These are phyloP conservation scores for Hymenoscyphus albidus DNA, from an alignment of 2,329 filamentous ascomycete species.

Conservation along the genomic window DNA sequence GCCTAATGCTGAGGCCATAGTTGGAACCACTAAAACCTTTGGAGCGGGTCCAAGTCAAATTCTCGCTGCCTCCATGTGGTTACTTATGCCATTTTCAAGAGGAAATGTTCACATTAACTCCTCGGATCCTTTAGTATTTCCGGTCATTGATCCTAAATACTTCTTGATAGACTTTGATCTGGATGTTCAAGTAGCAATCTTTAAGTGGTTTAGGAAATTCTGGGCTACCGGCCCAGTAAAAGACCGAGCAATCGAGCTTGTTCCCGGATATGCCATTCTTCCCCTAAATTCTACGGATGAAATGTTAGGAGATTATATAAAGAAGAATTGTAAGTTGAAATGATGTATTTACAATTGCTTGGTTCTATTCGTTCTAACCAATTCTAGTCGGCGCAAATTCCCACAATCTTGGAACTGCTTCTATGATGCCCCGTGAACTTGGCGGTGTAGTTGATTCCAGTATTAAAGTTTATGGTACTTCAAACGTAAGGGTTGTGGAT, in stretches of 20 bases:
- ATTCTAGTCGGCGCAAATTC: slow-evolving; percentile 11
- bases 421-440: slow-evolving; percentile 17
- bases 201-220: slow-evolving; percentile 18
- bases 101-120: slow-evolving; percentile 42
- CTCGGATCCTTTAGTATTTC: slow-evolving; percentile 35
- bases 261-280: slow-evolving; percentile 12
- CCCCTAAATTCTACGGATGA: slow-evolving; percentile 16
- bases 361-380: not conserved
- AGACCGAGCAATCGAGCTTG: slow-evolving; percentile 7
- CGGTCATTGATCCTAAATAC: slow-evolving; percentile 42
- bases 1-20: slow-evolving; percentile 46
- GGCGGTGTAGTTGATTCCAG: slow-evolving; percentile 46
- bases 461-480: slow-evolving; percentile 51
- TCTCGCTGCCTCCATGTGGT: slow-evolving; percentile 38
- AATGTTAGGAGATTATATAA: slow-evolving; percentile 15
- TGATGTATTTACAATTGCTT: not conserved
- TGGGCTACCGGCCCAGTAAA: slow-evolving; percentile 11
- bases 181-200: slow-evolving; percentile 28
- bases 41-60: slow-evolving; percentile 24
- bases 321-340: slow-evolving; percentile 14
- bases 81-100: slow-evolving; percentile 42
- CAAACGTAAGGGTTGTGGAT: slow-evolving; percentile 51
- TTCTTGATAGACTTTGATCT: slow-evolving; percentile 43
- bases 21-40: slow-evolving; percentile 22
- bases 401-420: slow-evolving; percentile 18